phyloP scores from a whole-genome alignment of 306 rosid genomes.

The Ormosia semicastrata region DNA sequence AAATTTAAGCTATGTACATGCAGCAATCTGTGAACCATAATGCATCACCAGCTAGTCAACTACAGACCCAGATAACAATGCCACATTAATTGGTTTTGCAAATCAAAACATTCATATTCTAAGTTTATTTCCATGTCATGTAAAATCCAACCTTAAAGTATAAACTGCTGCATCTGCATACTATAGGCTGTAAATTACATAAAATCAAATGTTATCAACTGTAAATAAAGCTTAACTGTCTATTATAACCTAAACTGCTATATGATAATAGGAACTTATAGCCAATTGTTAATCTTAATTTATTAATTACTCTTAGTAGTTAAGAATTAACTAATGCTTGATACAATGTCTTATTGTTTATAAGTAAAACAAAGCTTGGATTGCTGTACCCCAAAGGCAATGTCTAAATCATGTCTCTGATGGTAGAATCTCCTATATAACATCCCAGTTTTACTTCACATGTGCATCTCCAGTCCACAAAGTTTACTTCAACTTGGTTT shows the following conservation, averaged over 20 bases:
- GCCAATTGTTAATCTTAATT: neutral
- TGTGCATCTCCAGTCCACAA: too few species aligned
- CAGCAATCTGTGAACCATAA: constrained; percentile 15
- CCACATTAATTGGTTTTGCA: neutral
- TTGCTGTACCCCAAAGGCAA: too few species aligned
- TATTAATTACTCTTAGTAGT: neutral
- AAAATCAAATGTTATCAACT: neutral
- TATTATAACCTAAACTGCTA: neutral
- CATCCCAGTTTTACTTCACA: too few species aligned
- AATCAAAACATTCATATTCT: neutral
- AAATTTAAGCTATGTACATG: neutral
- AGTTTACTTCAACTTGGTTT: neutral
- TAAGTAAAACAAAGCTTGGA: neutral
- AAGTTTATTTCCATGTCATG: constrained; percentile 8
- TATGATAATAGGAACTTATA: neutral
- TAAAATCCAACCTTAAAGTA: neutral
- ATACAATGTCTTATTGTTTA: neutral
- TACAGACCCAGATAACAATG: neutral
- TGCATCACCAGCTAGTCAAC: constrained; percentile 8
- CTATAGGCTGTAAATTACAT: neutral
- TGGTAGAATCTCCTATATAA: too few species aligned
- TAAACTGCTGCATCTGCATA: neutral
- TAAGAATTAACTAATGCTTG: neutral
- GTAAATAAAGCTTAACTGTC: constrained; percentile 1
- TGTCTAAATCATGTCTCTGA: too few species aligned